Evolutionary conservation across 306 rosid species (phyloP), one percentile per base, ranked within the genome.

Genomic region (Parietaria judaica): DNA sequence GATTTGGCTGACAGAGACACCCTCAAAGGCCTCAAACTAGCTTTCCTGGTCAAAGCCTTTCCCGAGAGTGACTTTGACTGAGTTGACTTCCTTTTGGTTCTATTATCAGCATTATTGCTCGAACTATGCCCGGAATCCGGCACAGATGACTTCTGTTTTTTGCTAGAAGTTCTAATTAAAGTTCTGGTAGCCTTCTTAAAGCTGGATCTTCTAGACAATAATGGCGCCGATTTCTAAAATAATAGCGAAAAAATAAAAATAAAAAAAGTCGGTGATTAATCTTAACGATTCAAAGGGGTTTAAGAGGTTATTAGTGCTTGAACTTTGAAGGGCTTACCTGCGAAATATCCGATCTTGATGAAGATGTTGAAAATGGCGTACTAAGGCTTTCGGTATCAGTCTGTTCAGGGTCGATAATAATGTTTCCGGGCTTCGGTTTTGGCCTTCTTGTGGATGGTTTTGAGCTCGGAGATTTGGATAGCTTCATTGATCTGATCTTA

Each of bases 11-110:
- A 58, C 70, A 74, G 48, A 74, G 80, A 57, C 72, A 76, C 53
- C 76, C 84, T 78, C 72, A 79, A 74, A 10, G 96, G 85, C 72
- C 61, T 85, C 45, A 88, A 70, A 60, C 85, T 84, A 41, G 80
- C 66, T 67, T 72, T 81, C 73, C 90, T 79, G 3, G 78, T 58
- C 4, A 85, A 37, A 41, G 68, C 61, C 67, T 79, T 80, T 58
- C 63, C n/a, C 8, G 70, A 74, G 10, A 72, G 58, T 34, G 62
- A 49, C 37, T 75, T 65, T 49, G 69, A 45, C 35, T 36, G 75
- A 72, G 57, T 61, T 14, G 67, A 38, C 63, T 5, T 70, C 4
- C 41, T 63, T 50, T 50, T 35, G 64, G 57, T 70, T 57, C 76
- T 70, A 14, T 72, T 44, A 57, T 67, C 70, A 38, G 73, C 75